Percentiles rank a stretch among this genome's conserved stretches.
These are phyloP conservation scores for Tremellales sp. DNA, from an alignment of 1,284 basidiomycete species.

Conservation along the genomic window DNA sequence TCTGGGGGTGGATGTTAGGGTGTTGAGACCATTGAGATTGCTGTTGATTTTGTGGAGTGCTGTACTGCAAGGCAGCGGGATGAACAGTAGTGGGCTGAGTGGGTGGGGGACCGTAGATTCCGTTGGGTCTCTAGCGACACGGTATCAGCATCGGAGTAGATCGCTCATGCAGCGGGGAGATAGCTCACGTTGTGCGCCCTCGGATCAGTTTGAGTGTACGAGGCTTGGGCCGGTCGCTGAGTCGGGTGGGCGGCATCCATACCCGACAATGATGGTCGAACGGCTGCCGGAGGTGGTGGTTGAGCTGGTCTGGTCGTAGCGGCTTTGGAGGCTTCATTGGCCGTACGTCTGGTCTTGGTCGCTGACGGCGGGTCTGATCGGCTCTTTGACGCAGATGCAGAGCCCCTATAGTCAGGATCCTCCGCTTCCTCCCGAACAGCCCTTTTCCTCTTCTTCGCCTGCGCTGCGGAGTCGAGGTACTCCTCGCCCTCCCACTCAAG, in stretches of 20 bases:
- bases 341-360: not conserved
- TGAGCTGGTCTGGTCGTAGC: not conserved
- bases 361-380: not conserved
- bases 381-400: slow-evolving; percentile 34
- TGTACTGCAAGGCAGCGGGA: too few species aligned
- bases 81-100: too few species aligned
- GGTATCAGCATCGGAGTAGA: too few species aligned
- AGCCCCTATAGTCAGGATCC: slow-evolving; percentile 25
- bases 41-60: too few species aligned
- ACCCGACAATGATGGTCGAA: slow-evolving; percentile 2
- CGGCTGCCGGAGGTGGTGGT: not conserved
- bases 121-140: too few species aligned
- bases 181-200: too few species aligned
- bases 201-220: too few species aligned
- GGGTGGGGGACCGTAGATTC: too few species aligned
- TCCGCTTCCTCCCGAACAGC: slow-evolving; percentile 35
- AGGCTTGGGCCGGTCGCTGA: too few species aligned
- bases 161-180: too few species aligned
- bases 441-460: slow-evolving; percentile 20
- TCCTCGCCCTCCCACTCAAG: slow-evolving; percentile 29
- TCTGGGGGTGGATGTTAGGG: too few species aligned
- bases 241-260: slow-evolving; percentile 11
- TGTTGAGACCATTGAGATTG: too few species aligned
- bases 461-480: slow-evolving; percentile 5
- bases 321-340: not conserved